These are phyloP conservation scores for Stylonectria norvegica DNA, from an alignment of 2,329 filamentous ascomycete species.

Conservation along the genomic window DNA sequence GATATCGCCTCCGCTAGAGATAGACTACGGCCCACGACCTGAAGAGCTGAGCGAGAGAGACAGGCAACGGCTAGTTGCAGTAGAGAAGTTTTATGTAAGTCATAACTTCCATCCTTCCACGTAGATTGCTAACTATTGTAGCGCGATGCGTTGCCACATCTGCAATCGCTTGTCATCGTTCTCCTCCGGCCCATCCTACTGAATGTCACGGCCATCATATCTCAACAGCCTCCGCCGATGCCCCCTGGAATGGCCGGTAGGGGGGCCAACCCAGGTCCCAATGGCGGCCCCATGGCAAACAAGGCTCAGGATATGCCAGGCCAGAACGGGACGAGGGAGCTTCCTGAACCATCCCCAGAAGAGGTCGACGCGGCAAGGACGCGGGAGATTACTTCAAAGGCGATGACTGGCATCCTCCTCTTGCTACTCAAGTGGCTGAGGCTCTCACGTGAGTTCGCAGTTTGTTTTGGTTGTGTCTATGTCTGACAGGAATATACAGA, in stretches of 20 bases:
- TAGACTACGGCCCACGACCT: constrained; percentile 47
- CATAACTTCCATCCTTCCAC: too few species aligned
- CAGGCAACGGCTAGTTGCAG: constrained; percentile 63
- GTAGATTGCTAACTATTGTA: constrained; percentile 32
- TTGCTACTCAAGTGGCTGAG: constrained; percentile 96
- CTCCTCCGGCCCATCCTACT: constrained; percentile 82
- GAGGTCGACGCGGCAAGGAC: constrained; percentile 78
- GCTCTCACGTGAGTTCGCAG: constrained; percentile 68
- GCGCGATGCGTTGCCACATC: constrained; percentile 72
- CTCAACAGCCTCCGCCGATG: constrained; percentile 51
- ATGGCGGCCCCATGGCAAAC: constrained; percentile 35
- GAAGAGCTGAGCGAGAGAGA: constrained; percentile 50
- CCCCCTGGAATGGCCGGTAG: constrained; percentile 41
- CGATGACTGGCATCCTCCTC: constrained; percentile 82
- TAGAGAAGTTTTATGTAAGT: constrained; percentile 85
- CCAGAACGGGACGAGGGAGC: constrained; percentile 35
- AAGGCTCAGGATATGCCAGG: constrained; percentile 31
- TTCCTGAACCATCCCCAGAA: constrained; percentile 57
- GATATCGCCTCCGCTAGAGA: constrained; percentile 22
- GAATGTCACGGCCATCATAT: constrained; percentile 81
- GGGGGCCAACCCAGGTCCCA: constrained; percentile 38
- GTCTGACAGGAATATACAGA: constrained; percentile 50
- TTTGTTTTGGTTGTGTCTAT: background rate
- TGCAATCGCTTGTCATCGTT: constrained; percentile 92
- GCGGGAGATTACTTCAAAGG: constrained; percentile 86